These are phyloP conservation scores for Plasmodium falciparum DNA, from an alignment of 169 alveolate species.

Conservation along the genomic window DNA sequence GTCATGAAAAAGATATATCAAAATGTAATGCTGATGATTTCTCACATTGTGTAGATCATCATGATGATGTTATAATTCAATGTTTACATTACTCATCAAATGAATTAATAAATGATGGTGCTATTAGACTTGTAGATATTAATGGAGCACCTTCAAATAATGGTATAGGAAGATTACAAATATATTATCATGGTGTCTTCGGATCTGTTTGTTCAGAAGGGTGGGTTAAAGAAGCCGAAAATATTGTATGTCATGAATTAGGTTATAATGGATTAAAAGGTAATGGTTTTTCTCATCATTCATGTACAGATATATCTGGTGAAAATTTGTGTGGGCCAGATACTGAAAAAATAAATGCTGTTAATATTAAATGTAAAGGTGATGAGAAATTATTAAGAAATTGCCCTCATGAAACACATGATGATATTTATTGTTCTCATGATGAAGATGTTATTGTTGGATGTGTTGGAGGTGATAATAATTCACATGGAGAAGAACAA, in stretches of 20 bases:
- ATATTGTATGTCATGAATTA: slow-evolving; percentile 89
- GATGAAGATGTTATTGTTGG: slow-evolving; percentile 85
- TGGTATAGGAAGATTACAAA: slow-evolving; percentile 80
- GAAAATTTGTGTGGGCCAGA: slow-evolving; percentile 90
- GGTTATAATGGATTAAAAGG: slow-evolving; percentile 87
- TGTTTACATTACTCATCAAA: slow-evolving; percentile 85
- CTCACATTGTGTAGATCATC: slow-evolving; percentile 87
- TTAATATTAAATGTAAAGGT: slow-evolving; percentile 89
- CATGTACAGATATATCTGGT: slow-evolving; percentile 89
- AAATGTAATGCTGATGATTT: slow-evolving; percentile 89
- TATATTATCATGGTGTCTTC: slow-evolving; percentile 66
- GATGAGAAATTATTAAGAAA: slow-evolving; percentile 36
- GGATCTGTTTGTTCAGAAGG: slow-evolving; percentile 90
- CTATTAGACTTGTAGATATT: slow-evolving; percentile 85
- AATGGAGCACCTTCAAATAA: slow-evolving; percentile 87
- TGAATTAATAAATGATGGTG: slow-evolving; percentile 83
- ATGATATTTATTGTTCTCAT: slow-evolving; percentile 85
- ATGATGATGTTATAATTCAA: slow-evolving; percentile 87
- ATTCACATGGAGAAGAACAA: not conserved
- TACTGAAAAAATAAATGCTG: slow-evolving; percentile 87
- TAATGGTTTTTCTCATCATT: slow-evolving; percentile 90
- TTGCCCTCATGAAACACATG: slow-evolving; percentile 82
- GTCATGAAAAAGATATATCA: slow-evolving; percentile 82
- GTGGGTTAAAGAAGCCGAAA: slow-evolving; percentile 87
- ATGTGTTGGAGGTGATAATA: slow-evolving; percentile 78